Conservation (phyloP, 495 filamentous ascomycete genomes). For the Tetracladium marchalianum region DNA sequence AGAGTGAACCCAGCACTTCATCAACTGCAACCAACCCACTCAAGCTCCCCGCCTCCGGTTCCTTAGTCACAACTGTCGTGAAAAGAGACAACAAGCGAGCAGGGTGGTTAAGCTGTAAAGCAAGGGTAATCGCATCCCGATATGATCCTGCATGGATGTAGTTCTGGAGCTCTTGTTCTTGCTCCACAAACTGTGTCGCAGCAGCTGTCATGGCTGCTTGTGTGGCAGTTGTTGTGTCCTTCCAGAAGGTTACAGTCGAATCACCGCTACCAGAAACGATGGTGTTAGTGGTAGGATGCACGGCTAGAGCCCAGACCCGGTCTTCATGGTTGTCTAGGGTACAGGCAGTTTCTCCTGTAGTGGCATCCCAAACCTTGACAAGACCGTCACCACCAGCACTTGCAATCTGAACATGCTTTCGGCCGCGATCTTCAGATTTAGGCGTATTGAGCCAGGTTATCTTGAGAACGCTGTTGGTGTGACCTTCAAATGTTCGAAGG, state of each 20-base stretch:
- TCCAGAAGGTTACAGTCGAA: constrained; percentile 88
- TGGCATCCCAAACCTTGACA: constrained; percentile 89
- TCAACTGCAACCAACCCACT: constrained; percentile 74
- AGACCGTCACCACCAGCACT: constrained; percentile 91
- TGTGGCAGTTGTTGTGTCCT: constrained; percentile 78
- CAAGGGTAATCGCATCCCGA: constrained; percentile 83
- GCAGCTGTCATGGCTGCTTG: constrained; percentile 57
- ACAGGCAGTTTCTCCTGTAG: constrained; percentile 65
- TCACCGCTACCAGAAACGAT: constrained; percentile 86
- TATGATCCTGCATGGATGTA: constrained; percentile 77
- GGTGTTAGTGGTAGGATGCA: constrained; percentile 54
- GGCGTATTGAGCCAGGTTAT: constrained; percentile 76
- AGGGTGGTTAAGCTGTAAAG: constrained; percentile 88
- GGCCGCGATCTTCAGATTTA: constrained; percentile 30
- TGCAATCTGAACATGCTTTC: constrained; percentile 55
- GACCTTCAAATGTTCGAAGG: constrained; percentile 87
- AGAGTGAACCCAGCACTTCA: constrained; percentile 67
- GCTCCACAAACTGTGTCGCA: constrained; percentile 71
- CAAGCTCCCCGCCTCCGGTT: constrained; percentile 51
- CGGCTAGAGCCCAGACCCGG: constrained; percentile 77
- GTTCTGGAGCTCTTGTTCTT: constrained; percentile 88
- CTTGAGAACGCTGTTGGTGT: constrained; percentile 90
- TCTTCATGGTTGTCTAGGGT: constrained; percentile 96
- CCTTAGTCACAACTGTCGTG: constrained; percentile 57
- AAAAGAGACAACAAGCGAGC: constrained; percentile 75